These are phyloP conservation scores for Agroathelia rolfsii DNA, from an alignment of 1,284 basidiomycete genomes.

Conservation along the genomic window DNA sequence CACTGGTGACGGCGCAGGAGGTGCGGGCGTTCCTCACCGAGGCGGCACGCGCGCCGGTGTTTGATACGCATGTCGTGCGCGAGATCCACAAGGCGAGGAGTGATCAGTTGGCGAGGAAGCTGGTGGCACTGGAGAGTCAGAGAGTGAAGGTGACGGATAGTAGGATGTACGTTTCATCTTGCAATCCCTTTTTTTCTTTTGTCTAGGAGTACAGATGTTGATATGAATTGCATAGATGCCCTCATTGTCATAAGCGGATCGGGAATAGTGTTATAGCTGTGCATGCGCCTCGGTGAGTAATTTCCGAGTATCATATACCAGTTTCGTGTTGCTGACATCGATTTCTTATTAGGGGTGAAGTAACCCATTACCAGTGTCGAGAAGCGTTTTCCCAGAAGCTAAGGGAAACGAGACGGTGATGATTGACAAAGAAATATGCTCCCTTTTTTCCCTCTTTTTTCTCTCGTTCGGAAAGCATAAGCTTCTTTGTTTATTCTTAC, in stretches of 20 bases:
- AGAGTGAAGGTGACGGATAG: conserved; percentile 88
- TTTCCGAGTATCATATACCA: conserved; percentile 5
- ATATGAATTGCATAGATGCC: conserved; percentile 54
- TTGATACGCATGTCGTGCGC: conserved; percentile 60
- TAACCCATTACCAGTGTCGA: conserved; percentile 90
- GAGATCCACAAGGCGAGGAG: conserved; percentile 61
- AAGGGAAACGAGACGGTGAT: conserved; percentile 28
- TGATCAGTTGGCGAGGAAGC: conserved; percentile 59
- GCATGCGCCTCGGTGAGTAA: conserved; percentile 66
- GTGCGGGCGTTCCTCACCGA: conserved; percentile 74
- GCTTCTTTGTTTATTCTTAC: no score
- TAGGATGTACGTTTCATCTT: conserved; percentile 57
- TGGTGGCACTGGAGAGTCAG: conserved; percentile 71
- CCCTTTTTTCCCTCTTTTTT: no score
- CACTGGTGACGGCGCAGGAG: conserved; percentile 73
- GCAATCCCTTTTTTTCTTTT: conserved; percentile 7
- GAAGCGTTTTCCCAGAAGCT: conserved; percentile 65
- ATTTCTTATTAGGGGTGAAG: conserved; percentile 60
- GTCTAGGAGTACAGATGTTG: background rate
- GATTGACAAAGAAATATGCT: conserved; percentile 15
- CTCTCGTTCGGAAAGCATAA: no score
- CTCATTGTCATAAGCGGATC: conserved; percentile 90
- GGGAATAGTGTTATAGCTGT: conserved; percentile 94
- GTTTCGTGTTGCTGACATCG: background rate
- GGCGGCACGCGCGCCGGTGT: conserved; percentile 57